Evolutionary conservation across 768 basidiomycete genomes (phyloP).

Genomic region (Clavaria fumosa): DNA sequence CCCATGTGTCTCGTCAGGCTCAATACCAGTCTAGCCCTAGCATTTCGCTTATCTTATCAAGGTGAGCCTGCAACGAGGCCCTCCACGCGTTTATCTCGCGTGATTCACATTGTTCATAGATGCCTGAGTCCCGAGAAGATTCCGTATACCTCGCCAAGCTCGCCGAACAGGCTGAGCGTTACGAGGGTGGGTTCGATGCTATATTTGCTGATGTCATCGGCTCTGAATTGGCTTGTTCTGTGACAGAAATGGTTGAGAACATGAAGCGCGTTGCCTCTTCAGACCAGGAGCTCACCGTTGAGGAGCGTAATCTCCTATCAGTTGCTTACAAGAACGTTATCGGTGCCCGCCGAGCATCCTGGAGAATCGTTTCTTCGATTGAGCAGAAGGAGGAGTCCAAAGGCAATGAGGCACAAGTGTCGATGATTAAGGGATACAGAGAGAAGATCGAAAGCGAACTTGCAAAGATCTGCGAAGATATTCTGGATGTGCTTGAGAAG

Average conservation of each 20-base stretch:
- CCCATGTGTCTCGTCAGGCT: slow-evolving; percentile 23
- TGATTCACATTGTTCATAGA: slow-evolving; percentile 26
- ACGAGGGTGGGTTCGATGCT: slow-evolving; percentile 54
- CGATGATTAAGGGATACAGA: slow-evolving; percentile 95
- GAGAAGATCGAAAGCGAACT: slow-evolving; percentile 97
- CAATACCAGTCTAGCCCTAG: slow-evolving; percentile 14
- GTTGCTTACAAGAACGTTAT: slow-evolving; percentile 99
- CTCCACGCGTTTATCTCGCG: slow-evolving; percentile 16
- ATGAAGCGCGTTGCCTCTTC: slow-evolving; percentile 98
- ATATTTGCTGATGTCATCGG: slow-evolving; percentile 6
- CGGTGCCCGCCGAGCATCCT: slow-evolving; percentile 93
- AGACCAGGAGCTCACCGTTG: slow-evolving; percentile 95
- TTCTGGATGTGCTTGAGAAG: slow-evolving; percentile 93
- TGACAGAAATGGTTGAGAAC: slow-evolving; percentile 91
- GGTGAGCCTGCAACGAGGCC: slow-evolving; percentile 22
- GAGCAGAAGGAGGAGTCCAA: slow-evolving; percentile 99
- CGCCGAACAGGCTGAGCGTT: slow-evolving; percentile 98
- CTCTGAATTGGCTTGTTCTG: slow-evolving; percentile 10
- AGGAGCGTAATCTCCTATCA: slow-evolving; percentile 95
- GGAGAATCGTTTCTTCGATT: slow-evolving; percentile 96
- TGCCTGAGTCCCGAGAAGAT: slow-evolving; percentile 84
- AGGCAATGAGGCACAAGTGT: slow-evolving; percentile 90
- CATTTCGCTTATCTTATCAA: slow-evolving; percentile 16
- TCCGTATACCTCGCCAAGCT: slow-evolving; percentile 99
- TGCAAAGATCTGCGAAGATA: slow-evolving; percentile 97